Evolutionary conservation across 2,329 filamentous ascomycete species (phyloP).

Genomic region (Aspergillus sp.): DNA sequence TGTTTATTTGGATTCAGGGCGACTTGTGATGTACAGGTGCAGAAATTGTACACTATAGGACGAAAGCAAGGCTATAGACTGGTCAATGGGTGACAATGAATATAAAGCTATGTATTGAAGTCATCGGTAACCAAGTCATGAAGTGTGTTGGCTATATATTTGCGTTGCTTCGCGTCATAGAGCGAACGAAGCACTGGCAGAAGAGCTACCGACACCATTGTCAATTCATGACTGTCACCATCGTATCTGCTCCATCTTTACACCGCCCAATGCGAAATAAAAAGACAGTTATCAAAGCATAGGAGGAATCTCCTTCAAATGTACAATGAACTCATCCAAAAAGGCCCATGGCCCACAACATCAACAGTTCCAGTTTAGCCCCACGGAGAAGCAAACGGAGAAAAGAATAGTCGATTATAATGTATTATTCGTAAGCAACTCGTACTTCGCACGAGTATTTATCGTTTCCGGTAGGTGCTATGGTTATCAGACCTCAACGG

Average conservation of each 20-base stretch:
- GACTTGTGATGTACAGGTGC: neutral
- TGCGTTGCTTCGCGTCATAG: neutral
- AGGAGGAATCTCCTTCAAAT: slow-evolving; percentile 8
- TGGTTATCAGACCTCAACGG: slow-evolving; percentile 4
- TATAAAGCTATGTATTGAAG: neutral
- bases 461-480: neutral
- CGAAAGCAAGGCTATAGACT: neutral
- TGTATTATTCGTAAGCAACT: slow-evolving; percentile 15
- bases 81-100: neutral
- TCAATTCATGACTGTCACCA: neutral
- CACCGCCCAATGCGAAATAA: slow-evolving; percentile 10
- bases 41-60: neutral
- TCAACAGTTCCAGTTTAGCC: neutral
- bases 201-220: neutral
- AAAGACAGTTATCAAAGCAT: slow-evolving; percentile 8
- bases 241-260: slow-evolving; percentile 3
- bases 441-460: slow-evolving; percentile 14
- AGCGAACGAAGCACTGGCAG: neutral
- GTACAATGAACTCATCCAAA: slow-evolving; percentile 16
- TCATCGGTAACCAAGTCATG: neutral
- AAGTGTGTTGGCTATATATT: slow-evolving; percentile 10
- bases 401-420: slow-evolving; percentile 19
- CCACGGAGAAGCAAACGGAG: neutral
- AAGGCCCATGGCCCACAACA: neutral
- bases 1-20: neutral